A percentile compares a stretch with the other conserved stretches of the same genome.
Conservation (phyloP, 306 rosid genomes). For the Dalbergia cultrata region DNA sequence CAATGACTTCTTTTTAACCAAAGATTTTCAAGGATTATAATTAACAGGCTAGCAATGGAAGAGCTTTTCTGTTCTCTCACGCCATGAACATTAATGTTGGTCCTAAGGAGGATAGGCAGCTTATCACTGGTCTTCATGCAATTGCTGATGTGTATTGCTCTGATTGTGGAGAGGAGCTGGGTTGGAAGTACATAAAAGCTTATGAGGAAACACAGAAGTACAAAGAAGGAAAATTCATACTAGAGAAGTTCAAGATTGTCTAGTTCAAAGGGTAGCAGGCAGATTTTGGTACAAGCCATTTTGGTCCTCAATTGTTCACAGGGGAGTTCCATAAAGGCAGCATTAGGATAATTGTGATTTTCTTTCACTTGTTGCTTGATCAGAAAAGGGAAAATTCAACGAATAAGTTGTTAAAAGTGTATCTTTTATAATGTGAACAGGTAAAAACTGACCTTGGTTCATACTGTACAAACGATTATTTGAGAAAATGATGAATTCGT, state of each 20-base stretch:
- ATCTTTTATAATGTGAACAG: background rate
- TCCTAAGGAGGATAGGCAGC: constrained; percentile 54
- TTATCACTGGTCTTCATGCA: constrained; percentile 72
- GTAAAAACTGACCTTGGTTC: constrained; percentile 9
- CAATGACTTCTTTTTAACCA: background rate
- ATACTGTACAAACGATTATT: constrained; percentile 40
- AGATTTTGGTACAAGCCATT: constrained; percentile 20
- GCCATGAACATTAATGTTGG: constrained; percentile 67
- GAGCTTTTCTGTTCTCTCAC: constrained; percentile 77
- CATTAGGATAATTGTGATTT: constrained; percentile 22
- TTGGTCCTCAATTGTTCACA: constrained; percentile 39
- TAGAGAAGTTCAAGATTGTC: constrained; percentile 73
- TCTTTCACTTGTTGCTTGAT: constrained; percentile 31
- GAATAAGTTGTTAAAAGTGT: constrained; percentile 14
- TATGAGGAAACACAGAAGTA: constrained; percentile 68
- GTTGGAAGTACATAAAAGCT: constrained; percentile 78
- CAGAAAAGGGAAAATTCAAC: background rate
- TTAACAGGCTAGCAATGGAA: constrained; percentile 64
- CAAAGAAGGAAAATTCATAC: constrained; percentile 73
- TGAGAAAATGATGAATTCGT: constrained; percentile 34
- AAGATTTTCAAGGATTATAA: constrained; percentile 40
- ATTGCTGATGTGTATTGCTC: constrained; percentile 66
- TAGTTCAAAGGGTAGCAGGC: constrained; percentile 44
- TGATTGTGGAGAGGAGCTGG: constrained; percentile 68
- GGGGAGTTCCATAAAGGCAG: no score